A percentile compares a stretch with the other conserved stretches of the same genome.
These are phyloP conservation scores for Neonectria sp. DNA, from an alignment of 2,329 filamentous ascomycete genomes.

Conservation along the genomic window DNA sequence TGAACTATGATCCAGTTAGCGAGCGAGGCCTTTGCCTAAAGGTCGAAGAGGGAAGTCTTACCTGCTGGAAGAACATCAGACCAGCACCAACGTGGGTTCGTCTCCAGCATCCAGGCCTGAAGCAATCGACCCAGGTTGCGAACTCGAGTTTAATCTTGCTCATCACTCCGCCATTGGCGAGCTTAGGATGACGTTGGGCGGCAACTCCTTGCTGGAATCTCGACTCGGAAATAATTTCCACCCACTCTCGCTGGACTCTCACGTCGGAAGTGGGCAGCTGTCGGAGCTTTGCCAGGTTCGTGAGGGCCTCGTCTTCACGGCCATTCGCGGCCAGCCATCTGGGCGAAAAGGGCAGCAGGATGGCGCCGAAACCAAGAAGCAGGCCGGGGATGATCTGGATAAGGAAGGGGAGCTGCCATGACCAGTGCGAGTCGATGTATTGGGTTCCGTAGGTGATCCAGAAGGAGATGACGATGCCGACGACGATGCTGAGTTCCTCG, in stretches of 20 bases:
- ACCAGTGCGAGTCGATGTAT: conserved; percentile 44
- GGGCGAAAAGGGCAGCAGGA: conserved; percentile 47
- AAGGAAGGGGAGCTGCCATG: conserved; percentile 51
- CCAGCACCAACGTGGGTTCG: conserved; percentile 62
- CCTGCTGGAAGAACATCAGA: conserved; percentile 72
- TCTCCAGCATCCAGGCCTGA: conserved; percentile 64
- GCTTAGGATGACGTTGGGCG: conserved; percentile 50
- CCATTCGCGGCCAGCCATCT: conserved; percentile 48
- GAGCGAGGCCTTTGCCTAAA: background rate
- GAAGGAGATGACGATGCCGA: conserved; percentile 51
- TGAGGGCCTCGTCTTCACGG: conserved; percentile 44
- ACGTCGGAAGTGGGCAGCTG: conserved; percentile 39
- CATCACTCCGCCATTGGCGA: conserved; percentile 52
- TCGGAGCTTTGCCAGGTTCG: conserved; percentile 42
- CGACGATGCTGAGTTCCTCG: conserved; percentile 54
- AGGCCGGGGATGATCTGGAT: conserved; percentile 49
- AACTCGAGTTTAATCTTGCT: conserved; percentile 62
- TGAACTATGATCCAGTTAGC: conserved; percentile 34
- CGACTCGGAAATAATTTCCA: conserved; percentile 46
- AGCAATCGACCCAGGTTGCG: conserved; percentile 64
- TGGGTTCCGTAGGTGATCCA: conserved; percentile 52
- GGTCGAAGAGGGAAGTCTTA: conserved; percentile 42
- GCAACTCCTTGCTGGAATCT: conserved; percentile 48
- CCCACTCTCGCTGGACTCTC: conserved; percentile 42
- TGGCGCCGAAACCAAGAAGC: conserved; percentile 43